phyloP scores from a whole-genome alignment of 2,329 filamentous ascomycete genomes.

The Fusarium denticulatum region DNA sequence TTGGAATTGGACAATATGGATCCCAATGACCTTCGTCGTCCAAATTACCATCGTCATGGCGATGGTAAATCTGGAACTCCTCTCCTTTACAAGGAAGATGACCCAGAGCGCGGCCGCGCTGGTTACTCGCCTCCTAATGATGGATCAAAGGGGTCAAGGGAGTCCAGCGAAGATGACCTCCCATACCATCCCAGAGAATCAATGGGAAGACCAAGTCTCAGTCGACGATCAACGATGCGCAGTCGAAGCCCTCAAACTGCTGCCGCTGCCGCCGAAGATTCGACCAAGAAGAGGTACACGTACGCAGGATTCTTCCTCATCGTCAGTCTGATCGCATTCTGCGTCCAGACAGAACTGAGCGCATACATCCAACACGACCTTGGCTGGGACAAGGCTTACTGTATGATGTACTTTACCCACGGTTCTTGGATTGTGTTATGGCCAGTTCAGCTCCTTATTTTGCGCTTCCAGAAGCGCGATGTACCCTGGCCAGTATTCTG shows the following conservation, averaged over 20 bases:
- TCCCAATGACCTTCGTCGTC: slow-evolving; percentile 53
- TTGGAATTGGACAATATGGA: slow-evolving; percentile 51
- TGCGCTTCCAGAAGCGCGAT: slow-evolving; percentile 81
- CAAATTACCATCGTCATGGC: slow-evolving; percentile 57
- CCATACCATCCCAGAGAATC: slow-evolving; percentile 42
- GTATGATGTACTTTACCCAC: slow-evolving; percentile 98
- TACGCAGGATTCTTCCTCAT: slow-evolving; percentile 86
- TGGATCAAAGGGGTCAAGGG: slow-evolving; percentile 23
- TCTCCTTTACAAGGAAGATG: slow-evolving; percentile 51
- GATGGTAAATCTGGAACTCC: slow-evolving; percentile 58
- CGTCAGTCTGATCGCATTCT: slow-evolving; percentile 86
- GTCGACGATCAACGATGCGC: slow-evolving; percentile 72
- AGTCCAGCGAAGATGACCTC: slow-evolving; percentile 39
- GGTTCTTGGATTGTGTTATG: slow-evolving; percentile 92
- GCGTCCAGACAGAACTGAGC: slow-evolving; percentile 93
- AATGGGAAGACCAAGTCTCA: slow-evolving; percentile 43
- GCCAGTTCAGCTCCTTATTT: slow-evolving; percentile 82
- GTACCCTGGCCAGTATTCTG: slow-evolving; percentile 88
- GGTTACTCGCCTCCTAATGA: slow-evolving; percentile 23
- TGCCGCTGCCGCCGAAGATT: slow-evolving; percentile 48
- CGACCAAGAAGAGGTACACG: slow-evolving; percentile 82
- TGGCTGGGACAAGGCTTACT: slow-evolving; percentile 98
- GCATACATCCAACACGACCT: slow-evolving; percentile 93
- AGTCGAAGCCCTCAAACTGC: slow-evolving; percentile 75
- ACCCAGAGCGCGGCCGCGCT: slow-evolving; percentile 44